Base-by-base conservation (phyloP, 2,329 filamentous ascomycete species). In the Stagonosporopsis cucurbitacearum region DNA sequence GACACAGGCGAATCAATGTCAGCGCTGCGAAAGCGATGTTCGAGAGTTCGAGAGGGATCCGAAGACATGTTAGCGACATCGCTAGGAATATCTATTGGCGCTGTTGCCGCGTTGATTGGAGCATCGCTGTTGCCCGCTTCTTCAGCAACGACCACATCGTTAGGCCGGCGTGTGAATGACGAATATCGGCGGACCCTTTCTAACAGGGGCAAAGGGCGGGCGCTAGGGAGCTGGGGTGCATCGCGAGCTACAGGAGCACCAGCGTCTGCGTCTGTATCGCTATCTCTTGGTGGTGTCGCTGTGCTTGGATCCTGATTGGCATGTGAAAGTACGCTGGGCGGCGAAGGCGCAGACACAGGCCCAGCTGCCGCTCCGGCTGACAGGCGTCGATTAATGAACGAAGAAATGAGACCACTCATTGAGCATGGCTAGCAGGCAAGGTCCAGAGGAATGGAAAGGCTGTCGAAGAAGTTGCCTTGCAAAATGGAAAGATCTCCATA, bases 381-480 rank as follows among this genome's bases (percentile, higher is more conserved):
- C 54, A 78, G 72, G 30, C 75, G 70, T 26, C 75, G 72, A 17
- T 72, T 69, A 61, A 78, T 67, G 51, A 76, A 75, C 13, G 74
- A 75, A 43, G 73, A 73, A 37, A 78, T 68, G 51, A 77, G 60
- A 64, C 69, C 30, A 32, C 30, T 77, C 75, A 78, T 77, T 51
- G 63, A 63, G 60, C 65, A 71, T 72, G 33, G 33, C 55, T 39
- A 32, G 50, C 40, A 44, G 17, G 39, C 13, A 47, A 36, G 36
- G 13, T 17, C 28, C 32, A n/a, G 40, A 36, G 50, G 17, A 42
- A 36, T 28, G 33, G 30, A 26, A 42, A 42, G 35, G 41, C 30
- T 36, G 28, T 30, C 28, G 35, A 37, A 20, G 35, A 6, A 9
- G 7, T 19, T 30, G 41, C 28, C n/a, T 23, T 8, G 17, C 22